Base-by-base conservation (phyloP, 495 filamentous ascomycete species). In the Penicillium cosmopolitanum region DNA sequence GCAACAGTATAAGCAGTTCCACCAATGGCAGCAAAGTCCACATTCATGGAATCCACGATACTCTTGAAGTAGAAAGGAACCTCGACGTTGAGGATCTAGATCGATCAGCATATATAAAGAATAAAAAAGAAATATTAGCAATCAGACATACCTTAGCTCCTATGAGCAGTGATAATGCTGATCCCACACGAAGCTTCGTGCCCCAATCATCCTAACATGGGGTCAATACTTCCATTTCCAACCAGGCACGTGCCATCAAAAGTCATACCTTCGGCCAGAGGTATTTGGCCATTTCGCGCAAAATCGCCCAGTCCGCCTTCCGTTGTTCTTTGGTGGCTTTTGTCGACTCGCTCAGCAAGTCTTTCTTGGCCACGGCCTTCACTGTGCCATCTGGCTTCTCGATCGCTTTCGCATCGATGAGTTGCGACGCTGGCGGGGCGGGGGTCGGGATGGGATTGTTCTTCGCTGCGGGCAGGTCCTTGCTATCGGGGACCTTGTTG, bases 31-130 rank as follows among this genome's bases (percentile, higher is more conserved):
- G 85, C 84, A 73, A 97, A 90, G 69, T 97, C 95, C 61, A 98
- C 82, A 69, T 98, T 98, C 91, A 98, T 96, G 19, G 88, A 87
- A 71, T 98, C 95, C 46, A 98, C 89, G 63, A 98, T 98, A 71
- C 81, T 91, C 74, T 97, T 97, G 80, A 98, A 98, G 78, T 96
- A 98, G 74, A 98, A 98, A 4, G 95, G 95, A 40, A 98, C 89
- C 77, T 98, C 92, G 7, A 98, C 96, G 73, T 97, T 98, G 64
- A 98, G 81, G 55, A 96, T 82, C 87, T 89, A 66, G 23, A 34
- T 35, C 11, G 13, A 4, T 33, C 43, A 74, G 68, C 55, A 48
- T 43, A 12, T 3, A 28, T 34, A 8, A 4, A 8, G 21, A 12
- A 18, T 12, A 33, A 6, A 34, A 15, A 33, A 5, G 31, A 25